These are phyloP conservation scores for Trypanosoma brucei DNA, from an alignment of 208 protist species.

Conservation along the genomic window DNA sequence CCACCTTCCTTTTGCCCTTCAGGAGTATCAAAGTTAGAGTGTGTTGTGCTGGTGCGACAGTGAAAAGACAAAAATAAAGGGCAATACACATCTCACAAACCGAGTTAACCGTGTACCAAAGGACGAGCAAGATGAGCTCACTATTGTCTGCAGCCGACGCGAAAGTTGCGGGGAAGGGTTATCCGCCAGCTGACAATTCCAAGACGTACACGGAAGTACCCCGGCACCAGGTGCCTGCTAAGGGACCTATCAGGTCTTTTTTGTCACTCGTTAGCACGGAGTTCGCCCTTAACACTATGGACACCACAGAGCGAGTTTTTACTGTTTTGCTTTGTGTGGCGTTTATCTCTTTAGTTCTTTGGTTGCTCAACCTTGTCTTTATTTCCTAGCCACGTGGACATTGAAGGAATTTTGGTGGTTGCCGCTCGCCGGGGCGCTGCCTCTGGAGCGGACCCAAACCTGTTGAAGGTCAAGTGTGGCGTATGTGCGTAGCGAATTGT, in stretches of 20 bases:
- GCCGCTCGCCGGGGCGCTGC: too few species aligned
- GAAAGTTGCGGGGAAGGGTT: conserved; percentile 27
- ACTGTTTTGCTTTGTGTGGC: conserved; percentile 26
- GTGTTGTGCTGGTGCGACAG: too few species aligned
- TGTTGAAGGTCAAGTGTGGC: too few species aligned
- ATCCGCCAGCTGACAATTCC: conserved; percentile 67
- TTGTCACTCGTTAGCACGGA: conserved; percentile 36
- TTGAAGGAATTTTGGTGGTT: too few species aligned
- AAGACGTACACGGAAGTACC: conserved; percentile 70
- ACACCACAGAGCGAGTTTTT: conserved; percentile 44
- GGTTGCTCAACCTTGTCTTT: conserved; percentile 8
- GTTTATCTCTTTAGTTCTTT: conserved; percentile 25
- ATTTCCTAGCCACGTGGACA: not conserved
- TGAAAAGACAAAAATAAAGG: too few species aligned
- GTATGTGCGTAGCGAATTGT: too few species aligned
- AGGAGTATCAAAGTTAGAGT: too few species aligned
- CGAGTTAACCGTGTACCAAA: not conserved
- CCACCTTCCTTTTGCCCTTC: too few species aligned
- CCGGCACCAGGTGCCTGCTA: conserved; percentile 20
- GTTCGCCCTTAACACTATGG: conserved; percentile 43
- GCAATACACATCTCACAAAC: not conserved
- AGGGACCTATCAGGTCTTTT: conserved; percentile 26
- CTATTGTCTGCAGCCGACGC: conserved; percentile 13
- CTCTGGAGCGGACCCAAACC: too few species aligned
- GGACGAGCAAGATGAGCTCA: conserved; percentile 13